Evolutionary conservation across 2,329 filamentous ascomycete species (phyloP), one percentile per base, ranked within the genome.

Genomic region (Cladosporium sp.): DNA sequence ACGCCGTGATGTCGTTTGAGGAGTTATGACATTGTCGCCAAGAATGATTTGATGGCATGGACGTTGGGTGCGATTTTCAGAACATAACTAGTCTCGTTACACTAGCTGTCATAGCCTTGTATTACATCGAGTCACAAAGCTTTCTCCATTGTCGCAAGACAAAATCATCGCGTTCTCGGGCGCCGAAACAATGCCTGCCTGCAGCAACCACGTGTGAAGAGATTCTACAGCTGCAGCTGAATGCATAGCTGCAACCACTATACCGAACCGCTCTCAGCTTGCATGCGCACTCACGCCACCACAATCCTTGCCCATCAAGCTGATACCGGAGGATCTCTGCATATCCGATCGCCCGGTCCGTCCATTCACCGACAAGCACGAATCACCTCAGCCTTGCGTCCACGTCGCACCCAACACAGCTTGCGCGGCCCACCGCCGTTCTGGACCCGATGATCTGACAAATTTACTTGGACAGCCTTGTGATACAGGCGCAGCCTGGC

Each of bases 281-380:
- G 47, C 47, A 50, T 22, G 3, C 47, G 14, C 19, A 2, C 30
- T 30, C 47, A 50, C 47, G 47, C 30, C 30, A 50, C 30, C 47
- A 37, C n/a, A 12, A 50, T 6, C 47, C 47, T 17, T 7, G 30
- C 47, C 47, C 17, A 30, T 51, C 36, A 14, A 37, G 30, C 47
- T 50, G 47, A 50, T 28, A 36, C 22, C 8, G n/a, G n/a, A 50
- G 47, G 49, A 51, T 51, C 49, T 6, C 20, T 51, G 49, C 49
- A 51, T 51, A 39, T 17, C 49, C 36, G 49, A 39, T 25, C 5
- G n/a, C 17, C 22, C 19, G 49, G 36, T 51, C 49, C 49, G 49
- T 51, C 49, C 49, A 51, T 20, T 51, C 49, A 51, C 14, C 49
- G 49, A 37, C 3, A 11, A 22, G 34, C 34, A 28, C 36, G 14